Base-by-base conservation (phyloP, 2,329 filamentous ascomycete genomes). In the Ilyonectria destructans region DNA sequence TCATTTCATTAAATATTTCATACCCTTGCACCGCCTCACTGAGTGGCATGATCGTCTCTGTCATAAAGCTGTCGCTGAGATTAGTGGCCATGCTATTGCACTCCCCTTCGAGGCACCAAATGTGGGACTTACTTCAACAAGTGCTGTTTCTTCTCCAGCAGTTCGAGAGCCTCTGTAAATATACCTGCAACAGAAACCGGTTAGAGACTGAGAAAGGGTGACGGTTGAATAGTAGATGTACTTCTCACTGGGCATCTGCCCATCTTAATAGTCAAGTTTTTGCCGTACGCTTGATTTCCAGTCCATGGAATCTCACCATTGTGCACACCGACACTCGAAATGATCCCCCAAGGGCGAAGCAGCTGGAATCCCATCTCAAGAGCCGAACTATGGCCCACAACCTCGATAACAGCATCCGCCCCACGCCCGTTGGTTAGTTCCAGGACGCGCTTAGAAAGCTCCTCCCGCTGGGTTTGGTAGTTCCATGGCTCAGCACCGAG, bases 341-440 rank as follows among this genome's bases (percentile, higher is more conserved):
- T 91, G 40, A 86, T 86, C 8, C 91, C 91, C 83, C 88, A 93
- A 2, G 91, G 91, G 58, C 91, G 85, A 62, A 93, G 76, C 21
- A 67, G 43, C 49, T 93, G 90, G 78, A 89, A 93, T 0, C 87
- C 91, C 62, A 89, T 91, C 73, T 85, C 87, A 77, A 93, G 79
- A 3, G 91, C 91, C 52, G 88, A 86, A 67, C 88, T 91, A 69
- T 90, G 80, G 0, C 91, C 91, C 26, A 93, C 91, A 8, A 92
- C 89, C 80, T 93, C 91, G 74, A 97, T 90, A 2, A 95, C 90
- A 2, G 92, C 89, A 82, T 97, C 94, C 12, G 93, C 94, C 9
- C 94, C 94, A 26, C 94, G 85, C 4, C 93, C 93, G 17, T 92
- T 86, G 0, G 93, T 95, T 55, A 91, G 86, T 73, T 93, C 91